Evolutionary conservation across 305 asterid genomes (phyloP).

Genomic region (Coffea humblotiana): DNA sequence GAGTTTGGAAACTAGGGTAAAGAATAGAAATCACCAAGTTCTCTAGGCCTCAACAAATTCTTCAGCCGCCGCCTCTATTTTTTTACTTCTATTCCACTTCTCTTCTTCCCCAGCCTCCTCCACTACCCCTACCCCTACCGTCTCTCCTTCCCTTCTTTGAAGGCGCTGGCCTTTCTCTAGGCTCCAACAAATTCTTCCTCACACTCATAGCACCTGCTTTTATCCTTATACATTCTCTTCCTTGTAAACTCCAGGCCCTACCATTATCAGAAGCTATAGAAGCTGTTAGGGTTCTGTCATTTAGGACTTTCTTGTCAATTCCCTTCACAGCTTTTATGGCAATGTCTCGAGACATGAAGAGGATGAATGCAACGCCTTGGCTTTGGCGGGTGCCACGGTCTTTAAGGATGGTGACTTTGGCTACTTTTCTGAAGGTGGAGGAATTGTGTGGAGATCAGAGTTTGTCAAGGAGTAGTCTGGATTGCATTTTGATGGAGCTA

Average conservation of each 20-base stretch:
- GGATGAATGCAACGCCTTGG: constrained; percentile 86
- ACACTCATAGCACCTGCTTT: constrained; percentile 93
- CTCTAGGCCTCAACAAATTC: too few relatives aligned
- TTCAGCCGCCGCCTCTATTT: too few relatives aligned
- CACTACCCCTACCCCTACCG: constrained; percentile 28
- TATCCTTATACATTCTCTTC: constrained; percentile 83
- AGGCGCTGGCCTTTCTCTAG: constrained; percentile 76
- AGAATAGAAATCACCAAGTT: too few relatives aligned
- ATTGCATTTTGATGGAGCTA: constrained; percentile 95
- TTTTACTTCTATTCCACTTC: constrained; percentile 19
- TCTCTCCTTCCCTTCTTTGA: constrained; percentile 64
- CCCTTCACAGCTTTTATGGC: constrained; percentile 69
- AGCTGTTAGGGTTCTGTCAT: constrained; percentile 79
- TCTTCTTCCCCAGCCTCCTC: constrained; percentile 34
- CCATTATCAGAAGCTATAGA: constrained; percentile 94
- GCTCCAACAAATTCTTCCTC: constrained; percentile 77
- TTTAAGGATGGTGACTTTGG: constrained; percentile 88
- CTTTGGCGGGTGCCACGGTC: constrained; percentile 77
- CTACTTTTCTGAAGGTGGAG: constrained; percentile 95
- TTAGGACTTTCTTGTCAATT: constrained; percentile 69
- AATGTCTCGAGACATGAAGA: constrained; percentile 75
- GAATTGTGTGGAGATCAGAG: constrained; percentile 89
- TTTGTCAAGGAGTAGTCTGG: constrained; percentile 79
- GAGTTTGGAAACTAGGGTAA: too few relatives aligned
- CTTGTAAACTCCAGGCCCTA: constrained; percentile 87